Evolutionary conservation across 495 filamentous ascomycete species (phyloP), one percentile per base, ranked within the genome.

Genomic region (Aspergillus funiculosus): DNA sequence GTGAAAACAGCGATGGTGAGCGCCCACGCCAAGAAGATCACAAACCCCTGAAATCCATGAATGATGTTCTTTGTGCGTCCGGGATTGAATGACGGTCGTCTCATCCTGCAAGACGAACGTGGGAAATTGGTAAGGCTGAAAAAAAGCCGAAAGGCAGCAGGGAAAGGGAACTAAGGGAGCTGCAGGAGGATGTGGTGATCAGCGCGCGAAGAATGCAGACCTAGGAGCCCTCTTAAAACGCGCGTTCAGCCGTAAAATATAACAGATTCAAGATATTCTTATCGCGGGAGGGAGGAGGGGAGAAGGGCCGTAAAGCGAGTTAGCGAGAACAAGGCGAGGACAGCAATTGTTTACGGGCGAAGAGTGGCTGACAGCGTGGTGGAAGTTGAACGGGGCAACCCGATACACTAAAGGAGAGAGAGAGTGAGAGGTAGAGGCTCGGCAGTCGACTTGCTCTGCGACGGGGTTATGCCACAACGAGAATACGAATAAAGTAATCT

Each of bases 1-100:
- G 79, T 83, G 58, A 89, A 82, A 14, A 92, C 73, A 10, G 80
- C 77, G 49, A 94, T 83, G 43, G 83, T 83, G 25, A 92, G 62
- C 43, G 78, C 80, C 73, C 80, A 88, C 28, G 77, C 75, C 13
- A 91, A 62, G 56, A 91, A 80, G 46, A 78, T 83, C 42, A 85
- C 59, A 31, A 87, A 61, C 9, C 69, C 74, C 62, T 95, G 89
- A 5, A 64, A 18, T 22, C 66, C 71, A 60, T 77, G 74, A 29
- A 76, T 49, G 39, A 63, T 47, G 36, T 74, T 75, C 52, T 77
- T 77, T 9, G 60, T 68, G 41, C 68, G 61, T 24, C 67, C 68
- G 42, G 70, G 57, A 38, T 61, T 71, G 32, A 64, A 59, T 3
- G 66, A 58, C n/a, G 58, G 68, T 26, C 48, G 40, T 36, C 49